Evolutionary conservation across 1,139 yeast genomes (phyloP), one percentile per base, ranked within the genome.

Genomic region (Geotrichum klebahnii): DNA sequence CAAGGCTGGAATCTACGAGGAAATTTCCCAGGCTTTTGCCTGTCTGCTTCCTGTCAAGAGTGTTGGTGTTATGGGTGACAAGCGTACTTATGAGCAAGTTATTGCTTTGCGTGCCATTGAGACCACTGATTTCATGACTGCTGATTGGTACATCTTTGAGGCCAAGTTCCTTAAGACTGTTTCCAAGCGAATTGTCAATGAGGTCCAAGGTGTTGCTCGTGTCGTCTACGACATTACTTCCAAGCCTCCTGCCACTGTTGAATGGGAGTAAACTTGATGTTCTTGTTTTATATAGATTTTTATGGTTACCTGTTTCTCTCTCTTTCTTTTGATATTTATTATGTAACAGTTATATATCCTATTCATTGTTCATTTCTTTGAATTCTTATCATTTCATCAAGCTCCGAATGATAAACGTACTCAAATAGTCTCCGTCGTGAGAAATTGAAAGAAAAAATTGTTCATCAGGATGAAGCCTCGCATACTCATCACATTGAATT

Each of bases 11-110:
- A 75, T 94, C 63, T 92, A 92, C 76, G 79, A 85, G 67, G 77
- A 90, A 66, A 92, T 94, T 61, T 86, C 97, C 42, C 99, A 92
- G 75, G 98, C 98, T 16, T 92, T 94, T 67, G 99, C 98, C 54
- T 92, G 95, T 59, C 77, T 92, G 63, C 77, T 92, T 65, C 99
- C 99, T 22, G 98, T 94, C 61, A 90, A 89, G 74, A 85, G 97
- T 51, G 99, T 92, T 53, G 99, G 99, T 75, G 99, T 92, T 59
- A 88, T 88, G 96, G 99, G 99, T 66, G 99, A 92, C 72, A 95
- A 92, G 77, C 84, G 99, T 76, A 89, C 97, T 54, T 94, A 92
- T 68, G 98, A 94, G 70, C 99, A 92, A 75, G 99, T 92, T 58
- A 92, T 94, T 75, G 98, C 98, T 41, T 80, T 92, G 67, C 84